Evolutionary conservation across 768 basidiomycete species (phyloP).

Genomic region (Termitomyces sp.): DNA sequence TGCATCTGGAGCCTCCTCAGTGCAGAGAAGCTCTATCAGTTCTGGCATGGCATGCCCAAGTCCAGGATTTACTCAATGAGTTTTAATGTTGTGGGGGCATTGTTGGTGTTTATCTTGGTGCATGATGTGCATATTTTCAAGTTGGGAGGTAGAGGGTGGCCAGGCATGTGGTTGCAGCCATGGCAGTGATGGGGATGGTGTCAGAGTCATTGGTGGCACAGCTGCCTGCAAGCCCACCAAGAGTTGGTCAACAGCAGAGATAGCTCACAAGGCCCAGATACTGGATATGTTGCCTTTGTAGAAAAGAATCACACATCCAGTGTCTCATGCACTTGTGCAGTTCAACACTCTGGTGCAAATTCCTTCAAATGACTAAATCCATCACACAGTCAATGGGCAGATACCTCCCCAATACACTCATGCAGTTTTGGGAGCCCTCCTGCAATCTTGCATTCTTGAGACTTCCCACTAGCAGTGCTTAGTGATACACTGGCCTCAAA

Average conservation of each 20-base stretch:
- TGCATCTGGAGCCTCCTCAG: constrained; percentile 90
- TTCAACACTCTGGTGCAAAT: constrained; percentile 62
- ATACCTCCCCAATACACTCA: constrained; percentile 83
- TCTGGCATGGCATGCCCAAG: constrained; percentile 85
- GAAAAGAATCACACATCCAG: constrained; percentile 62
- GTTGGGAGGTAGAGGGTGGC: constrained; percentile 40
- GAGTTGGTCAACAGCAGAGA: constrained; percentile 47
- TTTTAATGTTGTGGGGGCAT: constrained; percentile 79
- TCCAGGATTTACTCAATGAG: constrained; percentile 76
- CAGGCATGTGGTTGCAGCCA: too few species aligned
- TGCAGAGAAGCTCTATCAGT: constrained; percentile 94
- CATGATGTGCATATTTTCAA: constrained; percentile 97
- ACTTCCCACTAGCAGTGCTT: constrained; percentile 69
- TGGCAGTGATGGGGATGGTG: too few species aligned
- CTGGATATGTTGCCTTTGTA: constrained; percentile 83
- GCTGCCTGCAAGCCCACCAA: constrained; percentile 51
- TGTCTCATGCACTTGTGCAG: constrained; percentile 47
- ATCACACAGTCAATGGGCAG: constrained; percentile 79
- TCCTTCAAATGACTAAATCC: constrained; percentile 70
- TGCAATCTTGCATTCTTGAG: constrained; percentile 91
- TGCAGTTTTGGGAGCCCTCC: constrained; percentile 96
- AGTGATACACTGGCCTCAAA: too few species aligned
- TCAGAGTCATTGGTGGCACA: constrained; percentile 14
- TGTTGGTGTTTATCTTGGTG: constrained; percentile 89
- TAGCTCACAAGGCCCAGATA: constrained; percentile 58